These are phyloP conservation scores for Mucor plumbeus DNA, from an alignment of 371 early-diverging fungal genomes.

Conservation along the genomic window DNA sequence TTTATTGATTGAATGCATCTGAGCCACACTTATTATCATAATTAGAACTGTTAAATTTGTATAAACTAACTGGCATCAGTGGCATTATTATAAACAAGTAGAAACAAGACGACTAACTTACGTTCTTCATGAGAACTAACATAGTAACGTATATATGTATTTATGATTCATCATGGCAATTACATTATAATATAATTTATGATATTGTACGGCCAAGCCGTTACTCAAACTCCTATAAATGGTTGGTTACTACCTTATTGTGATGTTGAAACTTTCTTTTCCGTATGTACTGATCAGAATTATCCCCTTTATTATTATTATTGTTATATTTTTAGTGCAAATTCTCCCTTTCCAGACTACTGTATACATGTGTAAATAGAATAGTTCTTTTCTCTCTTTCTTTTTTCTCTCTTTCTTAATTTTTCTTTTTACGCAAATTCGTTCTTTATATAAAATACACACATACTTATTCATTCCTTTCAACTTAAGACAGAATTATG, in stretches of 20 bases:
- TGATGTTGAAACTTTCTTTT: conserved; percentile 2
- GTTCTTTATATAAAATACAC: neutral
- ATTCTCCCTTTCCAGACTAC: conserved; percentile 6
- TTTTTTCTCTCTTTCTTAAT: conserved; percentile 6
- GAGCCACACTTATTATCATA: conserved; percentile 4
- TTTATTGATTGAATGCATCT: neutral
- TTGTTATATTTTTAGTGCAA: conserved; percentile 16
- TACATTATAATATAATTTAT: neutral
- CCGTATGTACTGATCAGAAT: conserved; percentile 1
- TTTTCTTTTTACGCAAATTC: conserved; percentile 1
- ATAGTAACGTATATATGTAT: neutral
- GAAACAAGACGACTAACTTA: neutral
- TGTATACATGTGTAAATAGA: conserved; percentile 2
- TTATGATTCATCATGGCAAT: neutral
- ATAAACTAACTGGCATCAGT: neutral
- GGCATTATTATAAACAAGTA: neutral
- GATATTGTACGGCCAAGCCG: conserved; percentile 6
- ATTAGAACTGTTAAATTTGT: no score
- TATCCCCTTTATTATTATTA: neutral
- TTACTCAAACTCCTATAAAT: conserved; percentile 12
- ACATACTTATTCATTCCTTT: neutral
- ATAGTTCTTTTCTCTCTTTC: conserved; percentile 2
- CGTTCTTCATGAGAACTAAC: neutral
- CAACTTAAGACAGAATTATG: conserved; percentile 24
- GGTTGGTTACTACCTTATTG: neutral